phyloP scores from a whole-genome alignment of 2,329 filamentous ascomycete genomes.

The Beauveria sp. region DNA sequence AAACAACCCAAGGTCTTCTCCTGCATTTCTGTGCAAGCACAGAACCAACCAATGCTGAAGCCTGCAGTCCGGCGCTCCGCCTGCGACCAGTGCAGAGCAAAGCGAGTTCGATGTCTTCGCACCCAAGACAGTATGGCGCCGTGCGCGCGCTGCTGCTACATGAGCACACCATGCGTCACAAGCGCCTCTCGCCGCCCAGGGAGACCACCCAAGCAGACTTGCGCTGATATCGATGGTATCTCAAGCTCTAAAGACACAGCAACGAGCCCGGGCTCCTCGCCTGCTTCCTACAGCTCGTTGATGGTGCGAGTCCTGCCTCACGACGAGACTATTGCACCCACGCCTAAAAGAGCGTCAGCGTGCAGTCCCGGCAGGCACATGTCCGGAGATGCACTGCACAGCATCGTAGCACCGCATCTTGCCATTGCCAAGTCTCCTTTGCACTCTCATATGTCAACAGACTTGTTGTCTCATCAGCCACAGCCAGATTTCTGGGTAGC shows the following conservation, averaged over 20 bases:
- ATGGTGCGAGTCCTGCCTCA: neutral
- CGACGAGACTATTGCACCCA: neutral
- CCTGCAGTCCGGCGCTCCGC: slow-evolving; percentile 15
- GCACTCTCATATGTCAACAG: neutral
- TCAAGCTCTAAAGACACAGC: neutral
- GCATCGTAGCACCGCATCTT: neutral
- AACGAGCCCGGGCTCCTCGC: neutral
- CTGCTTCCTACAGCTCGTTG: neutral
- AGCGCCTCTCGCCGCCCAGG: slow-evolving; percentile 15
- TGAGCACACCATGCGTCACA: slow-evolving; percentile 14
- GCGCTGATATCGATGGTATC: neutral
- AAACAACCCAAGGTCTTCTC: no score
- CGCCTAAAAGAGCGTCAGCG: neutral
- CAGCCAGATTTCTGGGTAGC: neutral
- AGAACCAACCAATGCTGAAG: slow-evolving; percentile 6
- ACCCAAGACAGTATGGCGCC: slow-evolving; percentile 13
- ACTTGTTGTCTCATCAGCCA: neutral
- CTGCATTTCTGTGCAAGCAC: neutral
- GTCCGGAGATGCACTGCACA: neutral
- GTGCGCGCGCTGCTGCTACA: slow-evolving; percentile 16
- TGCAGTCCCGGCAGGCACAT: neutral
- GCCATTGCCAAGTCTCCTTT: neutral
- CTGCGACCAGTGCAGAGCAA: slow-evolving; percentile 18
- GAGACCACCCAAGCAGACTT: slow-evolving; percentile 14
- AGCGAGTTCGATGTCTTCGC: slow-evolving; percentile 18